Evolutionary conservation across 2,329 filamentous ascomycete genomes (phyloP).

Genomic region (Trichoderma sp.): DNA sequence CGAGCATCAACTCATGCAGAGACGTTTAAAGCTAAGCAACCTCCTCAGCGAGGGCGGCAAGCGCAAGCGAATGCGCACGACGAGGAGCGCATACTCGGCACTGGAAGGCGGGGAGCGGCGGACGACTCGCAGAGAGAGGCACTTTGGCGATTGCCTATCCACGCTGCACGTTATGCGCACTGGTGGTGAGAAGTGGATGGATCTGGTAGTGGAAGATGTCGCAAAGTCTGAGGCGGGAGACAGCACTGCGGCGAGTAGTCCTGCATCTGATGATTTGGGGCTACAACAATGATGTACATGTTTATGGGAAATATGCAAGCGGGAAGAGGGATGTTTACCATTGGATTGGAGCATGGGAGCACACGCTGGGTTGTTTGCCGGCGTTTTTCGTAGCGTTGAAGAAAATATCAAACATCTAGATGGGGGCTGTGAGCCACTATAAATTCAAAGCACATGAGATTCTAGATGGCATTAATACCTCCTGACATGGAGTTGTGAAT

Average conservation of each 20-base stretch:
- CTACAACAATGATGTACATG: background rate
- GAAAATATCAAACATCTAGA: background rate
- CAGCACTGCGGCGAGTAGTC: constrained; percentile 20
- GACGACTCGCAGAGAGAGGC: constrained; percentile 68
- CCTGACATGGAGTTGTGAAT: background rate
- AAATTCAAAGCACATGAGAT: background rate
- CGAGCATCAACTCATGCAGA: constrained; percentile 69
- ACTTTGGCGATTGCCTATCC: constrained; percentile 67
- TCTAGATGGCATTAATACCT: background rate
- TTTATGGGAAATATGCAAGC: background rate
- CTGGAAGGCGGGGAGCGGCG: constrained; percentile 72
- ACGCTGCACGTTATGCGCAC: constrained; percentile 66
- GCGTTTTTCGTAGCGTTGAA: background rate
- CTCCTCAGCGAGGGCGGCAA: constrained; percentile 61
- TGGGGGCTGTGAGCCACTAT: background rate
- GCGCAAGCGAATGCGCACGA: constrained; percentile 63
- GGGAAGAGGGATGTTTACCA: background rate
- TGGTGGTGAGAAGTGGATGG: constrained; percentile 48
- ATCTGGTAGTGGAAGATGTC: constrained; percentile 30
- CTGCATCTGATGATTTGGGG: constrained; percentile 21
- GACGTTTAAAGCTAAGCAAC: constrained; percentile 63
- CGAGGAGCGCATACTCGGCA: constrained; percentile 73
- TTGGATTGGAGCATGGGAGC: background rate
- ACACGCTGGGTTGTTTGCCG: background rate
- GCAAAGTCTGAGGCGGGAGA: constrained; percentile 27